These are phyloP conservation scores for Sporothrix schenckii DNA, from an alignment of 2,329 filamentous ascomycete genomes.

Conservation along the genomic window DNA sequence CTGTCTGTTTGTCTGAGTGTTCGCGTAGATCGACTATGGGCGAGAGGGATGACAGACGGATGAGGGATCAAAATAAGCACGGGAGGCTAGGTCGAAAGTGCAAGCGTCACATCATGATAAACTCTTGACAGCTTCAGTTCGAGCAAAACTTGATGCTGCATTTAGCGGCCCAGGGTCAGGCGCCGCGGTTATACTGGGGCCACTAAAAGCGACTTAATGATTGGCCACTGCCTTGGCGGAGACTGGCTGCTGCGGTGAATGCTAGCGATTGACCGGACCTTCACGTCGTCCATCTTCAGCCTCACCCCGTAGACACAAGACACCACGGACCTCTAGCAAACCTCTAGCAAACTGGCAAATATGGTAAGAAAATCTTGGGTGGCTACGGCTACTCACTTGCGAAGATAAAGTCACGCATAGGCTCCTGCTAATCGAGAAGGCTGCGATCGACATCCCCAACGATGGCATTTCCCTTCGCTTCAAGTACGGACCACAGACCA, in stretches of 20 bases:
- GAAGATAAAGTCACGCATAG: too few species aligned
- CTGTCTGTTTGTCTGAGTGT: background rate
- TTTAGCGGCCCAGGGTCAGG: background rate
- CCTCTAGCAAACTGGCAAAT: background rate
- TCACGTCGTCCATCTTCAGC: background rate
- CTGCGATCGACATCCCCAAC: conserved; percentile 43
- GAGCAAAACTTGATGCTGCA: background rate
- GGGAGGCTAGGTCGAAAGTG: background rate
- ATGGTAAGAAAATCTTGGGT: conserved; percentile 34
- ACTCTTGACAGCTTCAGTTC: conserved; percentile 15
- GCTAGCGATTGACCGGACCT: background rate
- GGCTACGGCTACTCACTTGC: background rate
- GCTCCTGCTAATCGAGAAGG: too few species aligned
- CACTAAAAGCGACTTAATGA: background rate
- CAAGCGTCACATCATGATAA: background rate
- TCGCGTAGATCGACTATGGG: background rate
- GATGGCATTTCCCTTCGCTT: conserved; percentile 68
- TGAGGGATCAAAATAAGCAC: background rate
- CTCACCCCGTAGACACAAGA: background rate
- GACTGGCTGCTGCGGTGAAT: background rate
- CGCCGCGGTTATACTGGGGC: background rate
- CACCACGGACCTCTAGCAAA: too few species aligned
- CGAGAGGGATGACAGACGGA: background rate
- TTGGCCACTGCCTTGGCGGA: conserved; percentile 7
- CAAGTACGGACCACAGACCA: conserved; percentile 71